Evolutionary conservation across 2,329 filamentous ascomycete species (phyloP).

Genomic region (Fusarium lyarnte): DNA sequence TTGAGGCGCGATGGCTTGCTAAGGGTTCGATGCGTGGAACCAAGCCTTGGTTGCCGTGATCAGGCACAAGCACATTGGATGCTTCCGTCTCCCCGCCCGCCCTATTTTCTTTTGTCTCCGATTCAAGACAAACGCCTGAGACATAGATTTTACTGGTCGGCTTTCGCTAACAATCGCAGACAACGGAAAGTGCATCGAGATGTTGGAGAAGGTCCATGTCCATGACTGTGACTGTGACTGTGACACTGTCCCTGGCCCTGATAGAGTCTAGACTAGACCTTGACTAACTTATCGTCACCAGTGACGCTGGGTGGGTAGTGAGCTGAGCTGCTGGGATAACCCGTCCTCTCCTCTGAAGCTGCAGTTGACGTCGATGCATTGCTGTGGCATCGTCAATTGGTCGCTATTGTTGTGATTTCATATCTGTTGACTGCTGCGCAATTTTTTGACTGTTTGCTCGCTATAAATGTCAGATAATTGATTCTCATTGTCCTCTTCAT

Average conservation of each 20-base stretch:
- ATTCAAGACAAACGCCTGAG: neutral
- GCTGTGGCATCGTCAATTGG: neutral
- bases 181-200: constrained; percentile 16
- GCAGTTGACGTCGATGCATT: neutral
- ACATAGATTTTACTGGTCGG: neutral
- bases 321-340: neutral
- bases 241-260: constrained; percentile 4
- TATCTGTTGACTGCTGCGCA: neutral
- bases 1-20: constrained; percentile 32
- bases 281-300: neutral
- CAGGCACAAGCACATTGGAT: neutral
- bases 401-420: neutral
- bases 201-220: neutral
- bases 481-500: neutral
- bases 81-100: constrained; percentile 2
- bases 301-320: constrained; percentile 11
- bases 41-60: constrained; percentile 16
- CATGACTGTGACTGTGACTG: neutral
- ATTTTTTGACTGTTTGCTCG: neutral
- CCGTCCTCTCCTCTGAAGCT: neutral
- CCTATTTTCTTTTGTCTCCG: constrained; percentile 1
- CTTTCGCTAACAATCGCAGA: neutral
- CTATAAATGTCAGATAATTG: too few species aligned
- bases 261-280: constrained; percentile 10
- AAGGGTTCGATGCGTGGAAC: constrained; percentile 24